Evolutionary conservation across 495 filamentous ascomycete genomes (phyloP), one percentile per base, ranked within the genome.

Genomic region (Tuber umbilicatum): DNA sequence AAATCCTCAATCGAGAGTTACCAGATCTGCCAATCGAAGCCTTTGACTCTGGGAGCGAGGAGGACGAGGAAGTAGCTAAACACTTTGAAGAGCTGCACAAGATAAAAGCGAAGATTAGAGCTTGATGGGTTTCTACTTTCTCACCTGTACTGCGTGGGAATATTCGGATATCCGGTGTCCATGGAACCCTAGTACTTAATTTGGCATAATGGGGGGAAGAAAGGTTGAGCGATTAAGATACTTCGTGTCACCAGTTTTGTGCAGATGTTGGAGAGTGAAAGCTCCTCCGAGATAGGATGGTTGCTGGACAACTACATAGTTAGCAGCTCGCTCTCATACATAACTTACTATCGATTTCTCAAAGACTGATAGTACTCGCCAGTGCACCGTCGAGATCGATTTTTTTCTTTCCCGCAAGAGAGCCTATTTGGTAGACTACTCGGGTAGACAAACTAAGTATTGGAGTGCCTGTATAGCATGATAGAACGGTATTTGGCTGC

Each of bases 61-160:
- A 81, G 40, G 80, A 81, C 21, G 80, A 81, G 23, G 80, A 81
- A 37, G 75, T 78, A 37, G 43, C 55, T 55, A 76, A 50, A 45
- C 79, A 81, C 43, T 75, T 76, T 31, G 80, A 81, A 37, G 70
- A 78, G 23, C 68, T 81, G 31, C 45, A 55, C 39, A 71, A 35
- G 47, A 81, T 81, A 42, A 69, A 79, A 12, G 6, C 43, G n/a
- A 77, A 69, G 67, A 75, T 81, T 47, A 70, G 37, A 50, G 50
- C 37, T 50, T 75, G 39, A 77, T 27, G 64, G 2, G 2, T 70
- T 71, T 19, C 38, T 41, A 5, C 27, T 38, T 23, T 64, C 27
- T 35, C 55, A 35, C 55, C 55, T 31, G 27, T 31, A 17, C 16
- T 64, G 27, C 55, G 5, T 64, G 27, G 55, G 55, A 35, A 64